These are phyloP conservation scores for Jaltomata sinuosa DNA, from an alignment of 257 asterid species.

Conservation along the genomic window DNA sequence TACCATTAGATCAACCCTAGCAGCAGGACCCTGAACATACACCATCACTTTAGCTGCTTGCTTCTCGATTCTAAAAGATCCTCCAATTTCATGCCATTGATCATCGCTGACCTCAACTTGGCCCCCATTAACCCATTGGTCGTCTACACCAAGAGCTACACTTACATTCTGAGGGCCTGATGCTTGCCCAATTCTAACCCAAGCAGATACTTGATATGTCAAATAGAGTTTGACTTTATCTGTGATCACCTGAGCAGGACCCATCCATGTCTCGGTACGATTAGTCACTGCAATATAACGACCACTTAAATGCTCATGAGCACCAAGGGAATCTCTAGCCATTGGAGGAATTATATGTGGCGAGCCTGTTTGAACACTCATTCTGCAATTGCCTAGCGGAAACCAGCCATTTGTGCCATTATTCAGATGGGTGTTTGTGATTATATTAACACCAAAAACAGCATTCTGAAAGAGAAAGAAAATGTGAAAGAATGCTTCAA, in stretches of 20 bases:
- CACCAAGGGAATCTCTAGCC: slow-evolving; percentile 75
- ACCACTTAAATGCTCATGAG: slow-evolving; percentile 64
- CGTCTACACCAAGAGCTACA: slow-evolving; percentile 81
- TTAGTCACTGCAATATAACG: slow-evolving; percentile 51
- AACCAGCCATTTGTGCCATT: slow-evolving; percentile 72
- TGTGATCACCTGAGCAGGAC: slow-evolving; percentile 83
- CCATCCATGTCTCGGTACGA: slow-evolving; percentile 95
- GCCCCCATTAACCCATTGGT: slow-evolving; percentile 91
- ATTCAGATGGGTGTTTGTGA: slow-evolving; percentile 54
- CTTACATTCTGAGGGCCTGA: slow-evolving; percentile 58
- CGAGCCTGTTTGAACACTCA: slow-evolving; percentile 51
- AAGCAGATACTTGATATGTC: slow-evolving; percentile 91
- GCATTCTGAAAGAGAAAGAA: slow-evolving; percentile 37
- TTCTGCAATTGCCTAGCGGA: slow-evolving; percentile 83
- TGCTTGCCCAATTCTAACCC: slow-evolving; percentile 67
- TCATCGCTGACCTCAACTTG: slow-evolving; percentile 67
- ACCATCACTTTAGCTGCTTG: slow-evolving; percentile 56
- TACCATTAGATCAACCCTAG: slow-evolving; percentile 76
- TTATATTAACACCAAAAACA: slow-evolving; percentile 58
- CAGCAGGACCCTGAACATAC: slow-evolving; percentile 79
- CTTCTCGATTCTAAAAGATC: slow-evolving; percentile 80
- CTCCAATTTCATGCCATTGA: slow-evolving; percentile 89
- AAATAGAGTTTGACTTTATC: slow-evolving; percentile 56
- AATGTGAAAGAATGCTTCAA: not conserved
- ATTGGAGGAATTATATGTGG: slow-evolving; percentile 83